Percentiles rank a stretch among this genome's conserved stretches.
phyloP scores from a whole-genome alignment of 495 filamentous ascomycete species.

The Polyplosphaeria fusca region DNA sequence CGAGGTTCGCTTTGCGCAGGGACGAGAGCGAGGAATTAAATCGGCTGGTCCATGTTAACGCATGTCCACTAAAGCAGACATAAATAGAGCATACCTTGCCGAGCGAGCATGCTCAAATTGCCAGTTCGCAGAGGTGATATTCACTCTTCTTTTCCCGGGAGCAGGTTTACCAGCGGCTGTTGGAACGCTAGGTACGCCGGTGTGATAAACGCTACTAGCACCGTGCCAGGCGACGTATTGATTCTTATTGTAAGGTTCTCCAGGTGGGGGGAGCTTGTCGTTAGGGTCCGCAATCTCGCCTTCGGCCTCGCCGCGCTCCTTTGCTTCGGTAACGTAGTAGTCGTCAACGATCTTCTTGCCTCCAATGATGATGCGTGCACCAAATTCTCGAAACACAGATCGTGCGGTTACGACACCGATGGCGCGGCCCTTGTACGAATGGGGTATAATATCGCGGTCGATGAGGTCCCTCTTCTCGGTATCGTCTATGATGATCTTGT shows the following conservation, averaged over 20 bases:
- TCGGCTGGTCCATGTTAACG: constrained; percentile 55
- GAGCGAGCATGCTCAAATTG: constrained; percentile 89
- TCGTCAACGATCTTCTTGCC: constrained; percentile 83
- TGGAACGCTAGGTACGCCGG: constrained; percentile 72
- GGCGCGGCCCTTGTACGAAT: constrained; percentile 95
- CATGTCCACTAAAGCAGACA: not conserved
- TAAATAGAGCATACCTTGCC: constrained; percentile 61
- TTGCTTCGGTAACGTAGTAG: constrained; percentile 76
- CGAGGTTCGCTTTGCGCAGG: constrained; percentile 61
- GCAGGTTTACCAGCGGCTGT: constrained; percentile 69
- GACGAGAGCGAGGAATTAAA: constrained; percentile 72
- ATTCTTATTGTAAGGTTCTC: constrained; percentile 84
- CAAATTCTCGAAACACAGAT: constrained; percentile 96
- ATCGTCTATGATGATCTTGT: constrained; percentile 93
- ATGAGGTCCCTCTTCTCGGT: constrained; percentile 92
- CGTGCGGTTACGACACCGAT: constrained; percentile 96
- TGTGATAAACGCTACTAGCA: constrained; percentile 91
- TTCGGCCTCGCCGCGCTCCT: constrained; percentile 76
- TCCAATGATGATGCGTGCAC: constrained; percentile 87
- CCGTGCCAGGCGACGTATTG: constrained; percentile 98
- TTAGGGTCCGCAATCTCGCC: constrained; percentile 87
- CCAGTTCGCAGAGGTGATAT: constrained; percentile 97
- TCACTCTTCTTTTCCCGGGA: constrained; percentile 75
- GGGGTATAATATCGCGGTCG: constrained; percentile 87
- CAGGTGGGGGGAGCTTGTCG: constrained; percentile 66